Evolutionary conservation across 345 rosid species (phyloP), one percentile per base, ranked within the genome.

Genomic region (Rubroshorea leprosula): DNA sequence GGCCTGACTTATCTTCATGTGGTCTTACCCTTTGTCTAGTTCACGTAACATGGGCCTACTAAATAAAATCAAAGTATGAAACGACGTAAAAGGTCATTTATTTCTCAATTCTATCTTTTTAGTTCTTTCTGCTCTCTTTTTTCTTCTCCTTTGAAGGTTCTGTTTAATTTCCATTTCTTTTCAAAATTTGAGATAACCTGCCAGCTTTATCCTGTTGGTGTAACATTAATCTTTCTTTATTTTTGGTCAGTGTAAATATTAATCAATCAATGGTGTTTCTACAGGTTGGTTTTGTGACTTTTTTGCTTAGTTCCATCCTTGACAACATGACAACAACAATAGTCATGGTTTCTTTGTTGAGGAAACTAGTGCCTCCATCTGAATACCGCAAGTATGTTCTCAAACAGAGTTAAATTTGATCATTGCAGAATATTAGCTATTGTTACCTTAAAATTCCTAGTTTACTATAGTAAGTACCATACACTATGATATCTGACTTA

Each of bases 271-370:
- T 21, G 46, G 54, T 19, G 18, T 62, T 62, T 69, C 45, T 59
- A 66, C 94, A 89, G 99, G 72, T 93, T 51, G 99, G 97, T 49
- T 79, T 85, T 25, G 89, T 89, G 54, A 93, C 97, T 3, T 93
- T 93, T 79, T 83, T 87, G 85, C 89, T 89, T 44, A 89, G 99
- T 65, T 23, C 99, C 47, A 64, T 93, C 73, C 89, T 93, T 35
- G 99, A 93, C 75, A 93, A 93, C 70, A 66, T 93, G 75, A 93
- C 99, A 38, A 84, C 97, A 24, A 93, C 99, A 35, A 89, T 93
- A 62, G 81, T 93, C 65, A 93, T 89, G 99, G 97, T 93, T 63
- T 93, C 99, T 64, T 74, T 89, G 49, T 58, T 87, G 76, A 83
- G 94, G 82, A 93, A 87, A 67, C 78, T 87, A 57, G 87, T 89